Conservation (phyloP, 1,284 basidiomycete genomes). For the Meira miltonrushii region DNA sequence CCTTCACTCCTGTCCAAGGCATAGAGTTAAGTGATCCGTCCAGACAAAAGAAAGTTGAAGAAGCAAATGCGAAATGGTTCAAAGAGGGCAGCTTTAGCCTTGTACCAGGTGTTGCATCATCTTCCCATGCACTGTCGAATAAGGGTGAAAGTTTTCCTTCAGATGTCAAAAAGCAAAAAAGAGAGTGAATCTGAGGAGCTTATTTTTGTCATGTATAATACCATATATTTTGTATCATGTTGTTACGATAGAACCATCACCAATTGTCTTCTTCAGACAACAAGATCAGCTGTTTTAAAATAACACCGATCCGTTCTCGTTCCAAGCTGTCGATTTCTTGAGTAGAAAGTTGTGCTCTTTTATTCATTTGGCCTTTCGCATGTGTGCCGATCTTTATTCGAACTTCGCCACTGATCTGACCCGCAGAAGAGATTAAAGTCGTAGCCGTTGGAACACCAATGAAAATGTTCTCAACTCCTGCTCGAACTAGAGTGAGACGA, state of each 20-base stretch:
- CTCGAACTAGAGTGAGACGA: background rate
- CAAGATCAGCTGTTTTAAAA: background rate
- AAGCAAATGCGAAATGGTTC: constrained; percentile 54
- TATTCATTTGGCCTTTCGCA: background rate
- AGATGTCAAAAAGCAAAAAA: constrained; percentile 8
- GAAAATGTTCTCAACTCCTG: background rate
- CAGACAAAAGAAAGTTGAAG: constrained; percentile 39
- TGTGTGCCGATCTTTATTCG: background rate
- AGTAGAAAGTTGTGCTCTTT: too few relatives aligned
- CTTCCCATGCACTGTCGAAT: background rate
- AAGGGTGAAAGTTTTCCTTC: background rate
- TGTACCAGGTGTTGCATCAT: constrained; percentile 3
- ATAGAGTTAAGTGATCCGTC: constrained; percentile 55
- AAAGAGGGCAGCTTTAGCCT: constrained; percentile 10
- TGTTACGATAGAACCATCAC: background rate
- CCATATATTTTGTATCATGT: background rate
- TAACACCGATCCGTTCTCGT: background rate
- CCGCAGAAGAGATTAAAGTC: background rate
- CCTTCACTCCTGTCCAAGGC: constrained; percentile 90
- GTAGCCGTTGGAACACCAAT: background rate
- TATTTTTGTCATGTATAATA: background rate
- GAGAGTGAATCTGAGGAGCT: background rate
- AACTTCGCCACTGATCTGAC: background rate
- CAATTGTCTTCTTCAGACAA: background rate
- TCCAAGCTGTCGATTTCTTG: background rate